Evolutionary conservation across 768 basidiomycete species (phyloP).

Genomic region (Tulasnella sp.): DNA sequence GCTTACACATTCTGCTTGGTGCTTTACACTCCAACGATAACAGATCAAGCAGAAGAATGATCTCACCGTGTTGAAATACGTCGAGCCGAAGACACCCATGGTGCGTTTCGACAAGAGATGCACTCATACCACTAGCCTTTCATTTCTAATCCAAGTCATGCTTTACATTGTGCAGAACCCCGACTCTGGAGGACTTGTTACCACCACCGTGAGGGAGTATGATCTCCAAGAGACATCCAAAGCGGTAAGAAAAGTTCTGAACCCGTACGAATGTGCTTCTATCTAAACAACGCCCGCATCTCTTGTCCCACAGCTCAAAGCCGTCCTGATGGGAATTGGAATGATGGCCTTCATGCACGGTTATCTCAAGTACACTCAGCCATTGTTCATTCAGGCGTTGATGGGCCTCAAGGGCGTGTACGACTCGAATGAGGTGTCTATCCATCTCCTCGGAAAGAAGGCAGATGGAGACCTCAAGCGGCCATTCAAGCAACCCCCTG

Average conservation of each 20-base stretch:
- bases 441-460: constrained; percentile 68
- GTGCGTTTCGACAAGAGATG: no score
- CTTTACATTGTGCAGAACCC: constrained; percentile 33
- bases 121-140: no score
- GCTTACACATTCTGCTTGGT: background rate
- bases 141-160: background rate
- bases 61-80: constrained; percentile 91
- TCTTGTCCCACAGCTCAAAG: constrained; percentile 25
- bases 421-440: constrained; percentile 73
- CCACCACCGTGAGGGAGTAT: constrained; percentile 90
- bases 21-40: background rate
- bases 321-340: constrained; percentile 56
- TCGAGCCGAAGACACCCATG: constrained; percentile 61
- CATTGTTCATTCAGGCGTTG: constrained; percentile 87
- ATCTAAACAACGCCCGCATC: background rate
- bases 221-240: constrained; percentile 83
- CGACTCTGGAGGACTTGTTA: constrained; percentile 61
- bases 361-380: constrained; percentile 93
- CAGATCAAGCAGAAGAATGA: constrained; percentile 95
- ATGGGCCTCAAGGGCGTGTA: constrained; percentile 90
- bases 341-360: constrained; percentile 90
- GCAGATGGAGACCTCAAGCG: constrained; percentile 81
- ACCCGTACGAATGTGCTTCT: constrained; percentile 4
- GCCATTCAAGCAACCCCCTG: constrained; percentile 66
- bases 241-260: constrained; percentile 34